These are phyloP conservation scores for Ogataea philodendri DNA, from an alignment of 805 yeast genomes.

Conservation along the genomic window DNA sequence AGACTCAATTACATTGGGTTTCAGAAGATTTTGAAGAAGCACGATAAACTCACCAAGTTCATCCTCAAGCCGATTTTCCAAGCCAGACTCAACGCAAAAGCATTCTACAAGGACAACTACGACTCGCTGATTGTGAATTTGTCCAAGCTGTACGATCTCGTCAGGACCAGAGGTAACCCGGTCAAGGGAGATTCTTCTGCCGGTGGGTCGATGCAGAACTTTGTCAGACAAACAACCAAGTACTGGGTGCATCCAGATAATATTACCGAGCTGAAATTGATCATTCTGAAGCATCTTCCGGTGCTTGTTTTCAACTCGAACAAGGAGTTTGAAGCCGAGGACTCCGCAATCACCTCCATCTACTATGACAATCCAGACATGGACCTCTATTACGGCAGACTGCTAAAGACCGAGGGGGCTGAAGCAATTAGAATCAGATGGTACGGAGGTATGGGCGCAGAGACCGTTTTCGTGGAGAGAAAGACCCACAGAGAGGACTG, in stretches of 20 bases:
- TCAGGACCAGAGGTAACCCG: slow-evolving; percentile 94
- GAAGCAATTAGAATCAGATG: slow-evolving; percentile 97
- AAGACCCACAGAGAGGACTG: slow-evolving; percentile 99
- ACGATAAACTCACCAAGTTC: slow-evolving; percentile 83
- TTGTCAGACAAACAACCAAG: slow-evolving; percentile 97
- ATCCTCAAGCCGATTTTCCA: slow-evolving; percentile 89
- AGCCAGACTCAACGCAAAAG: slow-evolving; percentile 87
- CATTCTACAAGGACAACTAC: slow-evolving; percentile 93
- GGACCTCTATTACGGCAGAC: slow-evolving; percentile 91
- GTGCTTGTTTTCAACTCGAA: slow-evolving; percentile 95
- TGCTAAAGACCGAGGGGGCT: slow-evolving; percentile 97
- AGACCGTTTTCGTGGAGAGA: slow-evolving; percentile 91
- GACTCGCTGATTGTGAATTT: slow-evolving; percentile 86
- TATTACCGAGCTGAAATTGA: slow-evolving; percentile 91
- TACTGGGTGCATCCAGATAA: slow-evolving; percentile 99
- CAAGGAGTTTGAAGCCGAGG: slow-evolving; percentile 93
- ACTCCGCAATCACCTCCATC: slow-evolving; percentile 94
- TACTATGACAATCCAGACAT: slow-evolving; percentile 88
- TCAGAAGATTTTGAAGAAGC: slow-evolving; percentile 94
- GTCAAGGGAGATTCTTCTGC: slow-evolving; percentile 93
- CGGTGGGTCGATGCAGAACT: slow-evolving; percentile 98
- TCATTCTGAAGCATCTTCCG: slow-evolving; percentile 91
- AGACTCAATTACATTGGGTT: slow-evolving; percentile 95
- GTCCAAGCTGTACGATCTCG: slow-evolving; percentile 85
- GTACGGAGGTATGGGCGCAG: slow-evolving; percentile 97